Evolutionary conservation across 1,284 basidiomycete genomes (phyloP).

Genomic region (Fistulina hepatica): DNA sequence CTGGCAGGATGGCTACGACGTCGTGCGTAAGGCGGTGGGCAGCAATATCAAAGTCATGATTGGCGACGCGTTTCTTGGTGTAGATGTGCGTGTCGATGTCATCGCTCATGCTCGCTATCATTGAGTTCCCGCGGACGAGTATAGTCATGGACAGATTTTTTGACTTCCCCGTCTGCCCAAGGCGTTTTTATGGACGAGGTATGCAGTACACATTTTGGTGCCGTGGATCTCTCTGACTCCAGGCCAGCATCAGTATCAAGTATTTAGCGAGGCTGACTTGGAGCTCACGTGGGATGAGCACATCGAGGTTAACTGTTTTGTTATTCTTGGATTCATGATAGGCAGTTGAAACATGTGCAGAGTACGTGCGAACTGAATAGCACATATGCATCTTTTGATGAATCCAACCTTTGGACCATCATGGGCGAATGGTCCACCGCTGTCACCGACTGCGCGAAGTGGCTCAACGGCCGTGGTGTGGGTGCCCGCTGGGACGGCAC

Average conservation of each 20-base stretch:
- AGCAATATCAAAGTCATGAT: conserved; percentile 50
- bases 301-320: conserved; percentile 27
- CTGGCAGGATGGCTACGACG: conserved; percentile 46
- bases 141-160: conserved; percentile 52
- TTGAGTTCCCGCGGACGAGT: no score
- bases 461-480: conserved; percentile 62
- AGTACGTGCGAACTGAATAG: no score
- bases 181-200: conserved; percentile 57
- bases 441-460: conserved; percentile 70
- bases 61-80: conserved; percentile 62
- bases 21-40: conserved; percentile 38
- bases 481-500: conserved; percentile 66
- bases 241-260: conserved; percentile 64
- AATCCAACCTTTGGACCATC: conserved; percentile 50
- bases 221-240: conserved; percentile 1
- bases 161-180: conserved; percentile 39
- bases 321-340: no score
- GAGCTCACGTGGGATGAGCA: conserved; percentile 45
- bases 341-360: no score
- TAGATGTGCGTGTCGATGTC: conserved; percentile 31
- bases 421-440: conserved; percentile 75
- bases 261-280: conserved; percentile 56
- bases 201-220: conserved; percentile 17
- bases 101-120: conserved; percentile 1
- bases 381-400: no score